Evolutionary conservation across 2,329 filamentous ascomycete genomes (phyloP).

Genomic region (Xylogone sp.): DNA sequence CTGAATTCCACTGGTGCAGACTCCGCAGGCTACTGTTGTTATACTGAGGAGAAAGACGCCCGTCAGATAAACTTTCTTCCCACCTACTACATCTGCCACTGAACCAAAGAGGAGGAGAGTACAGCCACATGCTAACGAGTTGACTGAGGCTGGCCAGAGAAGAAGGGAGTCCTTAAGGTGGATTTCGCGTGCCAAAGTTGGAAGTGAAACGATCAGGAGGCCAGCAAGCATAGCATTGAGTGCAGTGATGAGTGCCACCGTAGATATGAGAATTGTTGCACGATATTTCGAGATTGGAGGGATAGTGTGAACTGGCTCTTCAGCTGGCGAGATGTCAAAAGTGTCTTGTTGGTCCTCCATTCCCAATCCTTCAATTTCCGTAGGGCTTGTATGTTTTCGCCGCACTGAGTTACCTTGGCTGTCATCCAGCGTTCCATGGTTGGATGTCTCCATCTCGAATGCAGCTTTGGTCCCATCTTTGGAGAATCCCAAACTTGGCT

Average conservation of each 20-base stretch:
- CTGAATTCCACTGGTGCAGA: conserved; percentile 34
- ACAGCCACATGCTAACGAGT: conserved; percentile 38
- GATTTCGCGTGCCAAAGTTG: conserved; percentile 36
- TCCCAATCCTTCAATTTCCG: neutral
- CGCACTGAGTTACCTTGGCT: neutral
- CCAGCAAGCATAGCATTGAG: conserved; percentile 25
- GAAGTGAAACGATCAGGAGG: conserved; percentile 36
- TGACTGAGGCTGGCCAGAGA: conserved; percentile 29
- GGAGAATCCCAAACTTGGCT: neutral
- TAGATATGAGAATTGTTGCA: conserved; percentile 12
- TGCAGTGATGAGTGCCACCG: conserved; percentile 22
- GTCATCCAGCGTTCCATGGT: neutral
- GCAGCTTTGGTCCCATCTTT: neutral
- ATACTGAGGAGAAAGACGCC: conserved; percentile 39
- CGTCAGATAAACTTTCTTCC: conserved; percentile 38
- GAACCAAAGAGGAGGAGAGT: conserved; percentile 45
- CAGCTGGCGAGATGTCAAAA: neutral
- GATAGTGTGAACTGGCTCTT: neutral
- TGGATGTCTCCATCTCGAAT: neutral
- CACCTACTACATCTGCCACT: conserved; percentile 45
- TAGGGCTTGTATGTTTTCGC: neutral
- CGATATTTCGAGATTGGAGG: conserved; percentile 11
- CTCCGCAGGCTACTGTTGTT: conserved; percentile 40
- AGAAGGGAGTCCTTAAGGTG: conserved; percentile 16
- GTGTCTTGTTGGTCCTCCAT: neutral